Evolutionary conservation across 108 stramenopile genomes (phyloP).

Genomic region (Skeletonema costatum): DNA sequence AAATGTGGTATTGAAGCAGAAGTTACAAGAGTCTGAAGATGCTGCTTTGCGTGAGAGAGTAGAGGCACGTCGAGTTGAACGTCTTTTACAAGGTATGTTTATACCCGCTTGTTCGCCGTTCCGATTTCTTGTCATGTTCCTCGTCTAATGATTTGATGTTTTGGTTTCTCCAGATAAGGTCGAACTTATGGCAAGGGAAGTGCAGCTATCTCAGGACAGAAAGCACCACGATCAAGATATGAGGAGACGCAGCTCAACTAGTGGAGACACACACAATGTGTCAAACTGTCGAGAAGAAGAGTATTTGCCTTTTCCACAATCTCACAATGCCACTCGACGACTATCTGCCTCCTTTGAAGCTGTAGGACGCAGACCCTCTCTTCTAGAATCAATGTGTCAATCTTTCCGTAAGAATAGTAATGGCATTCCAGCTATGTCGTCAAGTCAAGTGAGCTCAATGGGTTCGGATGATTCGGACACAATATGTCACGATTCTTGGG

Average conservation of each 20-base stretch:
- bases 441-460: neutral
- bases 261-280: neutral
- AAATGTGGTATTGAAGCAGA: neutral
- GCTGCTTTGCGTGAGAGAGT: neutral
- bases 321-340: neutral
- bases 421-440: neutral
- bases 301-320: neutral
- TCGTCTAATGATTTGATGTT: neutral
- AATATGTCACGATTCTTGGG: conserved; percentile 1
- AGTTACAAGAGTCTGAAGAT: neutral
- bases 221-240: neutral
- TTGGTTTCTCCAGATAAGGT: neutral
- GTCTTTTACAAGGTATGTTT: neutral
- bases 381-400: neutral
- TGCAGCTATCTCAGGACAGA: neutral
- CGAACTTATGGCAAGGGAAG: neutral
- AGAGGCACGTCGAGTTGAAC: neutral
- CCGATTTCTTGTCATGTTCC: neutral
- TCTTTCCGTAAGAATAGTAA: neutral
- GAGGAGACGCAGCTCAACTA: neutral
- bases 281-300: neutral
- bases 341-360: neutral
- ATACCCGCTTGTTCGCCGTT: neutral
- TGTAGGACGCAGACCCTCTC: neutral
- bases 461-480: neutral